phyloP scores from a whole-genome alignment of 352 stramenopile species.

The Globisporangium nodosum region DNA sequence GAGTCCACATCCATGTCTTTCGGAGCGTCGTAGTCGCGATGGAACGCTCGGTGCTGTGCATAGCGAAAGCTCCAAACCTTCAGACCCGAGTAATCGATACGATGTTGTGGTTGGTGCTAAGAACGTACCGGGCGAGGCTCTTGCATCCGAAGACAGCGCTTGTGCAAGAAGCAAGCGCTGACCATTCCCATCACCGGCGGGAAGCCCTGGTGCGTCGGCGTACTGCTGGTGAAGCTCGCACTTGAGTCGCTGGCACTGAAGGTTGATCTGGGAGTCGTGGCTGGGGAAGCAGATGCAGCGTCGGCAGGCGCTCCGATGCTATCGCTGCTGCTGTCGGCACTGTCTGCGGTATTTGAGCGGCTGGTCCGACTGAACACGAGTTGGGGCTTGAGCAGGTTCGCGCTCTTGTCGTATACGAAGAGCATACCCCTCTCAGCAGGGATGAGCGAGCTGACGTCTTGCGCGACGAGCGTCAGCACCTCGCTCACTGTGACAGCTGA shows the following conservation, averaged over 20 bases:
- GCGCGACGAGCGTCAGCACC: constrained; percentile 32
- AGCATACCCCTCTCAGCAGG: constrained; percentile 42
- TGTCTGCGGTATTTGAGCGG: background rate
- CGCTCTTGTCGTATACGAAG: constrained; percentile 48
- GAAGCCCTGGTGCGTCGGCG: constrained; percentile 15
- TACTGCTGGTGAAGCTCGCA: background rate
- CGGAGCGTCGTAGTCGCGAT: constrained; percentile 54
- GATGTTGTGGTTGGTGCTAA: background rate
- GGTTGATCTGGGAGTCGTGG: no score
- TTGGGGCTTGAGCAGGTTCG: constrained; percentile 37
- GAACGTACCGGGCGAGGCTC: constrained; percentile 32
- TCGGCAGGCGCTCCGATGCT: no score
- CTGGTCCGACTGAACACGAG: constrained; percentile 18
- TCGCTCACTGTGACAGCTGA: background rate
- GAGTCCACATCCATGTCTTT: constrained; percentile 46
- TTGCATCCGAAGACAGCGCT: constrained; percentile 53
- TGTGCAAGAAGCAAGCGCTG: constrained; percentile 50
- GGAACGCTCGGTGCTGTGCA: constrained; percentile 42
- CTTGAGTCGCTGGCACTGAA: background rate
- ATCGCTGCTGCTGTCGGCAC: background rate
- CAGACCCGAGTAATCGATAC: no score
- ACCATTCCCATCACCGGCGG: constrained; percentile 51
- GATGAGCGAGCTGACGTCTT: constrained; percentile 31
- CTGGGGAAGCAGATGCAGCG: no score
- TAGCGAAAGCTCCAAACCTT: background rate